Conservation (phyloP, 2,329 filamentous ascomycete species). For the Aschersonia sp. region DNA sequence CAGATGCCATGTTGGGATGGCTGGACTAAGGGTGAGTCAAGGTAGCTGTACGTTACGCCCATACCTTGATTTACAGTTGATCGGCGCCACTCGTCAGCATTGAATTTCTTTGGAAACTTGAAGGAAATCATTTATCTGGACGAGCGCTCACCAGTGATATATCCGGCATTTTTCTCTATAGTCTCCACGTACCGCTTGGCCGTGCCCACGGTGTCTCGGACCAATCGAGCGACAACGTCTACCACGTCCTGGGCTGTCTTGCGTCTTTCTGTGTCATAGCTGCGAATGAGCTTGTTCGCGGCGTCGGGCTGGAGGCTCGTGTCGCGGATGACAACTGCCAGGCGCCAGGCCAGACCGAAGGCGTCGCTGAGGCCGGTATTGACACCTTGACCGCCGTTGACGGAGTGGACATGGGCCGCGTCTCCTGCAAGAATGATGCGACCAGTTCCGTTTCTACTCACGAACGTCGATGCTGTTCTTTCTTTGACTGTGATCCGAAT, state of each 20-base stretch:
- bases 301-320: conserved; percentile 9
- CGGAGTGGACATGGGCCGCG: conserved; percentile 40
- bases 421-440: conserved; percentile 39
- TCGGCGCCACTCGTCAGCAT: too few species aligned
- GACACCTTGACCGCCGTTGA: conserved; percentile 41
- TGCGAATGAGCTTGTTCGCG: conserved; percentile 17
- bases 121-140: not conserved
- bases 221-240: conserved; percentile 29
- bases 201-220: conserved; percentile 26
- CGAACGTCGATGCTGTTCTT: conserved; percentile 22
- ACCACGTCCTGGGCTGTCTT: conserved; percentile 29
- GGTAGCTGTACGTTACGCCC: conserved; percentile 24
- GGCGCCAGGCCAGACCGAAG: conserved; percentile 39
- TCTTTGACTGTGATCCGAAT: conserved; percentile 20
- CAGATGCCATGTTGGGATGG: conserved; percentile 19
- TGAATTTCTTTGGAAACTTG: too few species aligned
- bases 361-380: conserved; percentile 45
- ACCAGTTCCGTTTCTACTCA: conserved; percentile 23
- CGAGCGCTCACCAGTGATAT: conserved; percentile 27
- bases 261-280: conserved; percentile 29
- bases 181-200: conserved; percentile 31
- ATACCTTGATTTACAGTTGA: conserved; percentile 14
- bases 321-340: conserved; percentile 17
- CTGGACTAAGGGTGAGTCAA: conserved; percentile 18
- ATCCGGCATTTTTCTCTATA: conserved; percentile 31